Conservation (phyloP, 1,139 yeast species). For the Blastobotrys petasosporus region DNA sequence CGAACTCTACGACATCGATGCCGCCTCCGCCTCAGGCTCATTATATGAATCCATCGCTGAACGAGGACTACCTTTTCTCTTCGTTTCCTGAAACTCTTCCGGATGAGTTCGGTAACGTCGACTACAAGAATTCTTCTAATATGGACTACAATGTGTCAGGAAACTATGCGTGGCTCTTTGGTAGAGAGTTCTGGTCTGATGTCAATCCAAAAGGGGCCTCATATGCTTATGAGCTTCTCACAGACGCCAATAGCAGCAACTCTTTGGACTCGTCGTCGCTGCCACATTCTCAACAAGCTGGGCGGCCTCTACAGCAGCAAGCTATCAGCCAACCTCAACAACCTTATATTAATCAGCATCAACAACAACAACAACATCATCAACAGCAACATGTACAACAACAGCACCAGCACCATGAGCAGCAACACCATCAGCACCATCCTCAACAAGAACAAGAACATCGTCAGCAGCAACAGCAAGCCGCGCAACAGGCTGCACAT, state of each 20-base stretch:
- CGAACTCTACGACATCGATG: too few species aligned
- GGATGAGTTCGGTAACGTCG: slow-evolving; percentile 14
- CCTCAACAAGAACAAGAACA: neutral
- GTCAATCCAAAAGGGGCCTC: slow-evolving; percentile 12
- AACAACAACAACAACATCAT: neutral
- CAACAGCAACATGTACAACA: neutral
- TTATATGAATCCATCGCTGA: too few species aligned
- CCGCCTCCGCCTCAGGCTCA: too few species aligned
- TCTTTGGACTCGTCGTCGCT: neutral
- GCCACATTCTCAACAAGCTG: too few species aligned
- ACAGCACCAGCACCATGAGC: slow-evolving; percentile 2
- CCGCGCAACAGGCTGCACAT: neutral
- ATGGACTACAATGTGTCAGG: slow-evolving; percentile 22
- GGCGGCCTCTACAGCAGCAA: neutral
- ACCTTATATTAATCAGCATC: neutral
- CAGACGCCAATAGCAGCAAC: slow-evolving; percentile 7
- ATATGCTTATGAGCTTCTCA: slow-evolving; percentile 13
- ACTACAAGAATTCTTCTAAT: slow-evolving; percentile 10
- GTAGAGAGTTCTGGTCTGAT: slow-evolving; percentile 20
- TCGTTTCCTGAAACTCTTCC: slow-evolving; percentile 14
- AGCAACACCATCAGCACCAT: neutral
- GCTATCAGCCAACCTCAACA: neutral
- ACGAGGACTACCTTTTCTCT: slow-evolving; percentile 10
- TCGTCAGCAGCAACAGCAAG: neutral
- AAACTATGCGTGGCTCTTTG: slow-evolving; percentile 25